Percentiles rank a stretch among this genome's conserved stretches.
Conservation (phyloP, 139 green algal genomes). For the Micractinium sp. region DNA sequence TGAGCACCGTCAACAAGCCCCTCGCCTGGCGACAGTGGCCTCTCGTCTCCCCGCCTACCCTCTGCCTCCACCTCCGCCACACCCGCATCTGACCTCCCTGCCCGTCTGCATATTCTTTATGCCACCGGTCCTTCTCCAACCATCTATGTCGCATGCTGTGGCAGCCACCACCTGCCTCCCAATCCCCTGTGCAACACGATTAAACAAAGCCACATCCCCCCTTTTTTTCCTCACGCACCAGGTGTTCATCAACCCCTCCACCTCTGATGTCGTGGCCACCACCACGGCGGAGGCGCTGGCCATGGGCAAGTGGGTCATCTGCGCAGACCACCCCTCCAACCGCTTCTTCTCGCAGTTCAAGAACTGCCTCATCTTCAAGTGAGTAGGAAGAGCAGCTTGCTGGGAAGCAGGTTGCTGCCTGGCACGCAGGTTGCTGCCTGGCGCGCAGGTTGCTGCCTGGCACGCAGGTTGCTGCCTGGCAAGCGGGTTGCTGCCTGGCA, state of each 20-base stretch:
- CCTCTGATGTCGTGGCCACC: constrained; percentile 96
- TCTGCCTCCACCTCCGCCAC: too few relatives aligned
- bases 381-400: background rate
- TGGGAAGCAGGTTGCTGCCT: background rate
- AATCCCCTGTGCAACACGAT: too few relatives aligned
- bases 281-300: constrained; percentile 98
- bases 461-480: background rate
- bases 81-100: too few relatives aligned
- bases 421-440: background rate
- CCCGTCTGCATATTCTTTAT: too few relatives aligned
- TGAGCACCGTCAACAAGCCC: too few relatives aligned
- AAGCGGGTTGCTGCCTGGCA: background rate
- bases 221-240: background rate
- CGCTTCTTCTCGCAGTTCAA: constrained; percentile 90
- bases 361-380: constrained; percentile 81
- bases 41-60: too few relatives aligned
- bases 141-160: background rate
- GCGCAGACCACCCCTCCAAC: constrained; percentile 95
- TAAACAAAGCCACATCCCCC: background rate
- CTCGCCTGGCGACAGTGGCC: too few relatives aligned
- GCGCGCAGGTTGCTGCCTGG: background rate
- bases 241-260: constrained; percentile 96
- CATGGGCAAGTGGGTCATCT: constrained; percentile 99
- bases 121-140: background rate
- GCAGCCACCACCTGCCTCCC: constrained; percentile 60